Percentiles rank a stretch among this genome's conserved stretches.
Evolutionary conservation across 495 filamentous ascomycete genomes (phyloP).

Genomic region (Thozetella sp.): DNA sequence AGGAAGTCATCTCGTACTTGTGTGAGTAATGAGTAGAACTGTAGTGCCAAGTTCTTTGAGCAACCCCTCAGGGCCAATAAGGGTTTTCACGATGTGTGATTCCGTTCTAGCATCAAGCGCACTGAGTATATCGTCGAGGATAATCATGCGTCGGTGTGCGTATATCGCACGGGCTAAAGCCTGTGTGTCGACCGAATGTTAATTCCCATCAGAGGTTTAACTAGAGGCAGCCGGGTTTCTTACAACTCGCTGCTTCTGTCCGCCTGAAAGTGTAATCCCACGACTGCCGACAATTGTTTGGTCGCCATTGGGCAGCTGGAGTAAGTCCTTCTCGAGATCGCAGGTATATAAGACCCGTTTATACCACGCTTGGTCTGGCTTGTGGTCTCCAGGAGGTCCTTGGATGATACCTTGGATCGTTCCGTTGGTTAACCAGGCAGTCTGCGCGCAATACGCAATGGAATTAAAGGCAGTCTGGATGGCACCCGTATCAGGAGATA

Average conservation of each 20-base stretch:
- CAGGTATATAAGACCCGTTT: slow-evolving; percentile 58
- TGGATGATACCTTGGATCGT: slow-evolving; percentile 39
- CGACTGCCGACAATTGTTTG: slow-evolving; percentile 62
- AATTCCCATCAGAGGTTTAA: too few species aligned
- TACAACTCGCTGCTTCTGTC: slow-evolving; percentile 64
- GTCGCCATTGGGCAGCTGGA: slow-evolving; percentile 57
- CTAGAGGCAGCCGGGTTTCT: slow-evolving; percentile 8
- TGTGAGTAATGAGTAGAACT: slow-evolving; percentile 29
- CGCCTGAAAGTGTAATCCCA: slow-evolving; percentile 68
- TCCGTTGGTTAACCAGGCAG: slow-evolving; percentile 36
- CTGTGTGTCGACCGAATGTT: slow-evolving; percentile 13
- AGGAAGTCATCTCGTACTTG: slow-evolving; percentile 20
- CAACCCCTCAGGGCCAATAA: slow-evolving; percentile 28
- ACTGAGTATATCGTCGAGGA: slow-evolving; percentile 36
- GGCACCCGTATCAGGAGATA: slow-evolving; percentile 42
- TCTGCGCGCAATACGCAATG: slow-evolving; percentile 30
- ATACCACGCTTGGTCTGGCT: slow-evolving; percentile 54
- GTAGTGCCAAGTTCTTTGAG: slow-evolving; percentile 24
- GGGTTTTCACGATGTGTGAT: slow-evolving; percentile 21
- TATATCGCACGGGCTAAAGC: slow-evolving; percentile 41
- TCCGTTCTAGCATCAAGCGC: slow-evolving; percentile 34
- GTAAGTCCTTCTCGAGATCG: slow-evolving; percentile 57
- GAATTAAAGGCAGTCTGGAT: slow-evolving; percentile 18
- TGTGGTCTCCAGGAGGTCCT: slow-evolving; percentile 13
- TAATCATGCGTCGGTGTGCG: slow-evolving; percentile 20